Conservation (phyloP, 2,329 filamentous ascomycete species). For the Fonsecaea monophora region DNA sequence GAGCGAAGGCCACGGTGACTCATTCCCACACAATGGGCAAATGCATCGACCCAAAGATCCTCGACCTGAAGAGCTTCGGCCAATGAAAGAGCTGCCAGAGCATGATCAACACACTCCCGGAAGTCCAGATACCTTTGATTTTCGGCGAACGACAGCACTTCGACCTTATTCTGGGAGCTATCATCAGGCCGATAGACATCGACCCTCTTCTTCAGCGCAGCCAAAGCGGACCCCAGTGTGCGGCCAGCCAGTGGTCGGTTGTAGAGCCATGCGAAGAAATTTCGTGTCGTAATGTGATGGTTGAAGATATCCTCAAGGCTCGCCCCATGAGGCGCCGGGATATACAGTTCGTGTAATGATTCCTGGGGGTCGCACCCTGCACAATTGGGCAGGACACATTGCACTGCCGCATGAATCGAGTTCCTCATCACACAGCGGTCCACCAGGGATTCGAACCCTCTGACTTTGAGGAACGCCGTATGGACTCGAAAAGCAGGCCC, state of each 20-base stretch:
- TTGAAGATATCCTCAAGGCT: conserved; percentile 37
- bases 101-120: conserved; percentile 69
- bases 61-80: conserved; percentile 70
- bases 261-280: conserved; percentile 42
- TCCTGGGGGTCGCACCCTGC: conserved; percentile 36
- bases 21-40: conserved; percentile 82
- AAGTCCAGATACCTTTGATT: conserved; percentile 73
- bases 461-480: conserved; percentile 32
- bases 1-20: conserved; percentile 36
- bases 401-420: conserved; percentile 28
- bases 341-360: conserved; percentile 37
- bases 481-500: conserved; percentile 41
- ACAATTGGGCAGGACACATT: conserved; percentile 37
- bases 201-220: conserved; percentile 70
- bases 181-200: conserved; percentile 62
- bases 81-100: conserved; percentile 70
- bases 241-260: conserved; percentile 38
- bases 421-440: conserved; percentile 36
- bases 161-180: conserved; percentile 63
- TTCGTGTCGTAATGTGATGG: conserved; percentile 40
- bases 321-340: conserved; percentile 36
- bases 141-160: conserved; percentile 70
- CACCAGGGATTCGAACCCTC: conserved; percentile 37
- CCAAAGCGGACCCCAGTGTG: conserved; percentile 68
- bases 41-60: conserved; percentile 74